phyloP scores from a whole-genome alignment of 495 filamentous ascomycete species.

The Aspergillus baeticus region DNA sequence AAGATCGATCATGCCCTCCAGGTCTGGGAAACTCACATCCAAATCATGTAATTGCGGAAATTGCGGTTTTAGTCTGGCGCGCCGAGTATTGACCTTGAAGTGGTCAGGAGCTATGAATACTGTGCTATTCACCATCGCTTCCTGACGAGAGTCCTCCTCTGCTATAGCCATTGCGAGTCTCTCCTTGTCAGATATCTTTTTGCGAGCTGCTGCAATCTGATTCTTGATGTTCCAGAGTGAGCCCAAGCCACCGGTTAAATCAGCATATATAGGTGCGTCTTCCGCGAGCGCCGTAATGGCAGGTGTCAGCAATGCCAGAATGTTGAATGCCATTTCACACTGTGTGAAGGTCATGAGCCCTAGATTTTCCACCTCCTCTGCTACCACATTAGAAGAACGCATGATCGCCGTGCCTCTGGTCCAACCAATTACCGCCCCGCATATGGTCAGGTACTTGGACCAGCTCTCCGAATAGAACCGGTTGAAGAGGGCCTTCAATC shows the following conservation, averaged over 20 bases:
- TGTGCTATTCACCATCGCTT: slow-evolving; percentile 60
- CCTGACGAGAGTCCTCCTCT: slow-evolving; percentile 15
- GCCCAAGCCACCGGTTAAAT: slow-evolving; percentile 24
- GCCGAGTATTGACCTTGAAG: slow-evolving; percentile 56
- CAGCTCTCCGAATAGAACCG: slow-evolving; percentile 96
- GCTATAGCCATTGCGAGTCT: slow-evolving; percentile 26
- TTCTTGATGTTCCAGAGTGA: slow-evolving; percentile 22
- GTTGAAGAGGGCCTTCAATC: slow-evolving; percentile 94
- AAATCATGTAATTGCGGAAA: slow-evolving; percentile 67
- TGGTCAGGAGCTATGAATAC: slow-evolving; percentile 63
- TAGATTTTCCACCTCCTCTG: slow-evolving; percentile 90
- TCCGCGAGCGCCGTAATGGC: slow-evolving; percentile 82
- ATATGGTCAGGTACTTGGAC: slow-evolving; percentile 95
- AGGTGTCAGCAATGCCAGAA: slow-evolving; percentile 93
- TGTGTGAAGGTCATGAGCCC: slow-evolving; percentile 99
- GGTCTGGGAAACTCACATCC: slow-evolving; percentile 25
- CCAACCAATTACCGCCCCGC: slow-evolving; percentile 98
- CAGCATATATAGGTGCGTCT: slow-evolving; percentile 25
- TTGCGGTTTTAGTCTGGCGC: slow-evolving; percentile 91
- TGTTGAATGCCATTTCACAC: slow-evolving; percentile 98
- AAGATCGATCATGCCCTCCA: slow-evolving; percentile 96
- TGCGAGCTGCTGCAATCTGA: slow-evolving; percentile 58
- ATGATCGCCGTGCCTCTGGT: slow-evolving; percentile 97
- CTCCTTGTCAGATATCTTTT: slow-evolving; percentile 82
- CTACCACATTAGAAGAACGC: slow-evolving; percentile 94